Evolutionary conservation across 208 protist genomes (phyloP).

Genomic region (Acanthamoeba lenticulata): DNA sequence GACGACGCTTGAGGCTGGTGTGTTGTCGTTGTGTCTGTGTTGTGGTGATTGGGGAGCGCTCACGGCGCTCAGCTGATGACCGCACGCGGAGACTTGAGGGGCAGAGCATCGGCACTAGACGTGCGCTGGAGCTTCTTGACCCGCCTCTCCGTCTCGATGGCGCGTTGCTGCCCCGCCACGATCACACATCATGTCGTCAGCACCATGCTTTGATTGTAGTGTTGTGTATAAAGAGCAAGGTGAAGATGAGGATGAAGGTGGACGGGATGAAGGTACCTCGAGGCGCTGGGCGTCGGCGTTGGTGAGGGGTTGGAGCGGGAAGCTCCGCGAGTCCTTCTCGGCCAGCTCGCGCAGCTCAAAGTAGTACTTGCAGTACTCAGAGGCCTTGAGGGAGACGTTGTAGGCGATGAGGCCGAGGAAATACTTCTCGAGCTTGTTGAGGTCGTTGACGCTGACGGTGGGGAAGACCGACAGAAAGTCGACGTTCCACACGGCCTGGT

Average conservation of each 20-base stretch:
- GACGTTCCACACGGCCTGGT: slow-evolving; percentile 69
- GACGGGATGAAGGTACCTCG: too few species aligned
- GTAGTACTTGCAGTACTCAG: slow-evolving; percentile 53
- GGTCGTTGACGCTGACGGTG: slow-evolving; percentile 60
- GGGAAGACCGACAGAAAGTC: slow-evolving; percentile 61
- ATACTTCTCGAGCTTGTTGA: slow-evolving; percentile 56
- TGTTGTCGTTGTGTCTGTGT: too few species aligned
- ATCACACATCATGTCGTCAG: too few species aligned
- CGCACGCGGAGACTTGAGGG: background rate
- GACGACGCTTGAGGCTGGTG: too few species aligned
- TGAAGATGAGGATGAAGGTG: too few species aligned
- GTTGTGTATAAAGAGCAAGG: too few species aligned
- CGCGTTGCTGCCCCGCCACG: background rate
- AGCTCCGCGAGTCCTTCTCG: slow-evolving; percentile 43
- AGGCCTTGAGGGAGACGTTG: slow-evolving; percentile 44
- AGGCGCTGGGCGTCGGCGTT: too few species aligned
- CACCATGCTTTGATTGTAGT: background rate
- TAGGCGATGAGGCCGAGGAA: slow-evolving; percentile 19
- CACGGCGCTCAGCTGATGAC: background rate
- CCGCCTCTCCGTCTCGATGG: background rate
- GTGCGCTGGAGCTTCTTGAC: slow-evolving; percentile 17
- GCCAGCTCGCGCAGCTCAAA: slow-evolving; percentile 68
- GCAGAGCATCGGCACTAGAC: background rate
- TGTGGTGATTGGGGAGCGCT: too few species aligned
- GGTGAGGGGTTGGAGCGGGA: slow-evolving; percentile 21